Percentiles rank a stretch among this genome's conserved stretches.
These are phyloP conservation scores for Neurospora sp. DNA, from an alignment of 2,329 filamentous ascomycete genomes.

Conservation along the genomic window DNA sequence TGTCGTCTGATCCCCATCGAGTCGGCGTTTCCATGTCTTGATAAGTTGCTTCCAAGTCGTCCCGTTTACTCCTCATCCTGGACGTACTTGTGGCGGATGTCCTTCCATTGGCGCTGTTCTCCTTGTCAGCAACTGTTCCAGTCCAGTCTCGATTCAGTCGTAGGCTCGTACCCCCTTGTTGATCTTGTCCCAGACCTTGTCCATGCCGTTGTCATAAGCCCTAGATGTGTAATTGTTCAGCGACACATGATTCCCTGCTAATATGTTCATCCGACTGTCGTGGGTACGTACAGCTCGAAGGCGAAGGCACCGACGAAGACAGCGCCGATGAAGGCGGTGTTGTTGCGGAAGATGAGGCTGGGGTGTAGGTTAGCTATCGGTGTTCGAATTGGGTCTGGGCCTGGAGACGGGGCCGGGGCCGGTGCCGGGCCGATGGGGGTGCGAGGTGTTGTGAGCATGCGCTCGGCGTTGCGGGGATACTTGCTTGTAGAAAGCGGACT, in stretches of 20 bases:
- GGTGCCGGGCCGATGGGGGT: not conserved
- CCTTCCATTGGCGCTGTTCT: constrained; percentile 94
- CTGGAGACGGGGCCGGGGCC: not conserved
- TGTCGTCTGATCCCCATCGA: not conserved
- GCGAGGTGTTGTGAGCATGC: not conserved
- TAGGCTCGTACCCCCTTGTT: constrained; percentile 81
- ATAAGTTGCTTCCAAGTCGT: not conserved
- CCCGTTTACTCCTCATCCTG: constrained; percentile 49
- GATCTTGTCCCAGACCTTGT: constrained; percentile 79
- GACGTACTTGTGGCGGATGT: constrained; percentile 87
- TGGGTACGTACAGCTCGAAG: constrained; percentile 73
- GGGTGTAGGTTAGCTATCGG: constrained; percentile 14
- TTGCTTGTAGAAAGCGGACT: constrained; percentile 48
- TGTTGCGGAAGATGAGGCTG: constrained; percentile 77
- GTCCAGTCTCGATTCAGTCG: constrained; percentile 1
- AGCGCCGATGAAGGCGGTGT: constrained; percentile 75
- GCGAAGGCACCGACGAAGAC: constrained; percentile 85
- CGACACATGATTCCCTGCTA: constrained; percentile 1
- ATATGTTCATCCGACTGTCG: constrained; percentile 4
- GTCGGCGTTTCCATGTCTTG: not conserved
- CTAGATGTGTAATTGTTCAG: constrained; percentile 35
- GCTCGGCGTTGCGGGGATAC: constrained; percentile 18
- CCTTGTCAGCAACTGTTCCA: constrained; percentile 21
- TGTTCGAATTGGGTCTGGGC: not conserved
- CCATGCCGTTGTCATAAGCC: constrained; percentile 70